Evolutionary conservation across 148 eudicot genomes (phyloP).

Genomic region (Drosera capensis): DNA sequence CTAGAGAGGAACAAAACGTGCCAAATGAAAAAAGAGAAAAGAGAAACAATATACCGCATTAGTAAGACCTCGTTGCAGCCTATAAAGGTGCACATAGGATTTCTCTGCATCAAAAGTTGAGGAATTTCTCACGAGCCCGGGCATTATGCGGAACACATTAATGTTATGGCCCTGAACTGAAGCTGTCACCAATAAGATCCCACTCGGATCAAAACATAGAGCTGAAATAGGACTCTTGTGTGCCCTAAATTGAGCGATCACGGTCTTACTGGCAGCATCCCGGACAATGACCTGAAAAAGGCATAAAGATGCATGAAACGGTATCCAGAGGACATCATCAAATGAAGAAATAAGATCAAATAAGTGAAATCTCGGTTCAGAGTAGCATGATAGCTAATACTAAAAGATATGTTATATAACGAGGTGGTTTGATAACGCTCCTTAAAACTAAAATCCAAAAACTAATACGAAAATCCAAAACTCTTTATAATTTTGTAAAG

Average conservation of each 20-base stretch:
- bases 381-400: too few species aligned
- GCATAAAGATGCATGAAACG: background rate
- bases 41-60: slow-evolving; percentile 16
- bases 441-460: too few species aligned
- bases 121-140: slow-evolving; percentile 10
- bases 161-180: slow-evolving; percentile 30
- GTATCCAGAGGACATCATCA: too few species aligned
- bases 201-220: slow-evolving; percentile 34
- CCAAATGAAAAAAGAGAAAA: background rate
- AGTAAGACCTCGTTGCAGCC: slow-evolving; percentile 32
- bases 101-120: slow-evolving; percentile 21
- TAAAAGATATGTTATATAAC: too few species aligned
- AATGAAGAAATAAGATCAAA: too few species aligned
- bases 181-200: slow-evolving; percentile 34
- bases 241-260: slow-evolving; percentile 32
- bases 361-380: too few species aligned
- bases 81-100: slow-evolving; percentile 33
- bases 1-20: background rate
- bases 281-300: slow-evolving; percentile 24
- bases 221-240: slow-evolving; percentile 34
- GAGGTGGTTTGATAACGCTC: too few species aligned
- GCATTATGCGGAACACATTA: slow-evolving; percentile 34
- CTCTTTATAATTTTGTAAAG: too few species aligned
- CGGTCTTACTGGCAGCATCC: slow-evolving; percentile 21
- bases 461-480: too few species aligned